Evolutionary conservation across 495 filamentous ascomycete species (phyloP), one percentile per base, ranked within the genome.

Genomic region (Aspergillus saccharolyticus): DNA sequence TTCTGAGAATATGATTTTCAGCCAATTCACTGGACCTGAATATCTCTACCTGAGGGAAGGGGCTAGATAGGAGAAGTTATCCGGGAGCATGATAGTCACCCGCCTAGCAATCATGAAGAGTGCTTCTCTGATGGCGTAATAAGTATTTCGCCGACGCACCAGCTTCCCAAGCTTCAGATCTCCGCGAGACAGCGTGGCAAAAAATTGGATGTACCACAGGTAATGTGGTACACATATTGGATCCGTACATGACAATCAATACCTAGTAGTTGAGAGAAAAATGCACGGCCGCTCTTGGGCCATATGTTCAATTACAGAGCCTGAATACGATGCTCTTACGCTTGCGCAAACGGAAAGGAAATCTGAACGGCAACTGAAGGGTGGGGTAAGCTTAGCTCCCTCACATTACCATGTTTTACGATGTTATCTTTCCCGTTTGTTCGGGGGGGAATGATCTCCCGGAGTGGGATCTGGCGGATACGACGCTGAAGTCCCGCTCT

Each of bases 121-220:
- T 22, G 28, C 28, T 50, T 24, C 22, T 25, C 24, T 8, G 22
- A 28, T 28, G 47, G 24, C 47, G 28, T 24, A 18, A 50, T 18
- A 50, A 50, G 15, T 50, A 24, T n/a, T 28, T 10, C 22, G n/a
- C 24, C 24, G 47, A 18, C 30, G 47, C 47, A 30, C 12, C 12
- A 12, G 47, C 47, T 17, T 28, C 14, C 28, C 47, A 28, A 50
- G 24, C 28, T 50, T 50, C 47, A 50, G 28, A 50, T 28, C 21
- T 50, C 47, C 47, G 21, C 47, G 22, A 17, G 24, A 30, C 47
- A 28, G 28, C 17, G 47, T 50, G 47, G 47, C 47, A n/a, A 30
- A 50, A 17, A 28, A 10, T 50, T 24, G 4, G 25, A 28, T n/a
- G 47, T 24, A 24, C 22, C 22, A n/a, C 33, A 39, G 33, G 25